A percentile compares a stretch with the other conserved stretches of the same genome.
Evolutionary conservation across 106 monocot species (phyloP).

Genomic region (Vanilla planifolia): DNA sequence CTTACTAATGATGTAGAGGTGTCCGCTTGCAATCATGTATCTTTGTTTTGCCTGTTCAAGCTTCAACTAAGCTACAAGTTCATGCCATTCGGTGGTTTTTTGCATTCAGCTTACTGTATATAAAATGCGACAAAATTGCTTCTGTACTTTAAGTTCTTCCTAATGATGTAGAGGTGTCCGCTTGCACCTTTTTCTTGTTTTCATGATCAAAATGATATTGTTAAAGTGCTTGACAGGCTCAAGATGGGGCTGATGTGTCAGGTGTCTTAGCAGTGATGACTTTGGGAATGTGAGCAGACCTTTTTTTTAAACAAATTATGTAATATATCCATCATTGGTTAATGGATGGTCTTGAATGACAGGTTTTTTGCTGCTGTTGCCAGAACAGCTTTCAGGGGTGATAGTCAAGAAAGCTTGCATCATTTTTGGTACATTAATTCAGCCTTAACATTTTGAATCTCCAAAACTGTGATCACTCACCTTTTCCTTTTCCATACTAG

Average conservation of each 20-base stretch:
- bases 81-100: too few species aligned
- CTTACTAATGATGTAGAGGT: too few species aligned
- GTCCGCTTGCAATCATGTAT: too few species aligned
- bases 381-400: slow-evolving; percentile 98
- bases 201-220: neutral
- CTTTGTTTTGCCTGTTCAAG: too few species aligned
- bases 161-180: neutral
- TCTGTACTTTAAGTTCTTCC: too few species aligned
- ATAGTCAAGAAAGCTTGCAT: slow-evolving; percentile 90
- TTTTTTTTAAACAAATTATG: slow-evolving; percentile 11
- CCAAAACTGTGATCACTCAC: slow-evolving; percentile 8
- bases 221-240: slow-evolving; percentile 57
- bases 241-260: slow-evolving; percentile 79
- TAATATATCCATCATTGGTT: neutral
- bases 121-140: too few species aligned
- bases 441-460: too few species aligned
- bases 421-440: slow-evolving; percentile 99
- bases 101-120: too few species aligned
- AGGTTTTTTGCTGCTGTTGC: slow-evolving; percentile 94
- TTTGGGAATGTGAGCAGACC: slow-evolving; percentile 80
- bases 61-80: too few species aligned
- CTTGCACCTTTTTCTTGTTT: neutral
- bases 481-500: neutral
- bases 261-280: slow-evolving; percentile 97
- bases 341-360: slow-evolving; percentile 12